Percentiles rank a stretch among this genome's conserved stretches.
Conservation (phyloP, 352 stramenopile species). For the Aphanomyces cochlioides region DNA sequence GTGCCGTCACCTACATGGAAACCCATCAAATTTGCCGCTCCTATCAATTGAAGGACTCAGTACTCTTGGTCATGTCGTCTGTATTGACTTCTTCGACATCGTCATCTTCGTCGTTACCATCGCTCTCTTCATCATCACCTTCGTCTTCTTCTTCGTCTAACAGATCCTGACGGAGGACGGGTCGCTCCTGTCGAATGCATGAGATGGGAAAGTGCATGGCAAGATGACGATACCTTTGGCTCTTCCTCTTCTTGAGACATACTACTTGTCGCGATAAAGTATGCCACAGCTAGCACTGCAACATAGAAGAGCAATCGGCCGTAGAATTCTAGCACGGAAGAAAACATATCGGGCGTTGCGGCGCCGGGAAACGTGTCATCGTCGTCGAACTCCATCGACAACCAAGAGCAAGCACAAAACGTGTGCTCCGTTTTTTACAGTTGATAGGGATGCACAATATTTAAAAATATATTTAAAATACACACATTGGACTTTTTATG, state of each 20-base stretch:
- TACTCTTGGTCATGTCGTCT: conserved; percentile 24
- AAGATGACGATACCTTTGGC: conserved; percentile 4
- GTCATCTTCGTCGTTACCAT: not conserved
- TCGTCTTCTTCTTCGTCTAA: conserved; percentile 10
- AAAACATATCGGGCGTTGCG: not conserved
- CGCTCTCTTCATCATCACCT: conserved; percentile 3
- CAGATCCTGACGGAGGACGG: conserved; percentile 1
- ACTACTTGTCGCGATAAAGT: conserved; percentile 14
- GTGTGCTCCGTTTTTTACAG: too few relatives aligned
- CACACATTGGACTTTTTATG: not conserved
- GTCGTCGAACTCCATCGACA: too few relatives aligned
- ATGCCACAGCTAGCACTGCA: not conserved
- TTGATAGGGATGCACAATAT: too few relatives aligned
- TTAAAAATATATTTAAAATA: not conserved
- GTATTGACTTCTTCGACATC: conserved; percentile 21
- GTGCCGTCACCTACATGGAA: conserved; percentile 12
- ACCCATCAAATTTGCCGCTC: not conserved
- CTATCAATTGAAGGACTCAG: not conserved
- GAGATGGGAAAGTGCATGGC: too few relatives aligned
- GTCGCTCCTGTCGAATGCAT: conserved; percentile 6
- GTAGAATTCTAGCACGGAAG: conserved; percentile 23
- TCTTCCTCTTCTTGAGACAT: not conserved
- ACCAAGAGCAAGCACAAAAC: too few relatives aligned
- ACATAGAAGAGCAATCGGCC: not conserved
- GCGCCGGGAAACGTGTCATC: too few relatives aligned